phyloP scores from a whole-genome alignment of 1,139 yeast genomes.

The Meyerozyma elateridarum region DNA sequence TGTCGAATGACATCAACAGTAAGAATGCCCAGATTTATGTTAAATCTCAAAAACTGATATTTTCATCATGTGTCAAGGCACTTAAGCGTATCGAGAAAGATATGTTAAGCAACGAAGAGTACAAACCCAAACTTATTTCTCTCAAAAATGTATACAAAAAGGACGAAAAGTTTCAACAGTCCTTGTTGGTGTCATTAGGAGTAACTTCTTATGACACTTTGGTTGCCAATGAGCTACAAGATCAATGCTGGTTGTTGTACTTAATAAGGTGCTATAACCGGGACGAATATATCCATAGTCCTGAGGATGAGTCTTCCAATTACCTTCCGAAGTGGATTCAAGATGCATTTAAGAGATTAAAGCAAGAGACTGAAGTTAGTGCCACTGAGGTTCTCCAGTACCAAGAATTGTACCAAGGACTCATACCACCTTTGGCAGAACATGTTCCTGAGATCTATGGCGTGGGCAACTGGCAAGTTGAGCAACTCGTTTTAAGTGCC shows the following conservation, averaged over 20 bases:
- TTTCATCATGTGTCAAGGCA: conserved; percentile 40
- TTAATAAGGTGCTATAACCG: conserved; percentile 55
- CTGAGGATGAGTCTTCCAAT: conserved; percentile 21
- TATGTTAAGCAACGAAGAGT: conserved; percentile 33
- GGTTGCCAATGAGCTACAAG: conserved; percentile 42
- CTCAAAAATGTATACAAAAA: conserved; percentile 54
- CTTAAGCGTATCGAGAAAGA: conserved; percentile 49
- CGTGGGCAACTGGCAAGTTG: conserved; percentile 60
- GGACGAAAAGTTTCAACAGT: conserved; percentile 51
- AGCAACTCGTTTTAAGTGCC: conserved; percentile 55
- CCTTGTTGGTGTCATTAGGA: conserved; percentile 55
- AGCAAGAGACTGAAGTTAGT: conserved; percentile 32
- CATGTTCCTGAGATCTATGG: conserved; percentile 60
- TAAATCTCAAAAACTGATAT: conserved; percentile 44
- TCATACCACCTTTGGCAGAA: conserved; percentile 48
- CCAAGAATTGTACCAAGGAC: conserved; percentile 47
- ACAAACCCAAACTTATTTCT: conserved; percentile 39
- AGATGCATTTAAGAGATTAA: conserved; percentile 38
- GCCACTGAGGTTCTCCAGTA: conserved; percentile 52
- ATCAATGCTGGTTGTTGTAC: conserved; percentile 60
- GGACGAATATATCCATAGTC: conserved; percentile 24
- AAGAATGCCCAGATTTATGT: conserved; percentile 15
- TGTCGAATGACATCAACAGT: conserved; percentile 8
- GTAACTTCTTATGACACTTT: conserved; percentile 51
- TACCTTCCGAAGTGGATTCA: conserved; percentile 52